phyloP scores from a whole-genome alignment of 768 basidiomycete species.

The Galerina marginata region DNA sequence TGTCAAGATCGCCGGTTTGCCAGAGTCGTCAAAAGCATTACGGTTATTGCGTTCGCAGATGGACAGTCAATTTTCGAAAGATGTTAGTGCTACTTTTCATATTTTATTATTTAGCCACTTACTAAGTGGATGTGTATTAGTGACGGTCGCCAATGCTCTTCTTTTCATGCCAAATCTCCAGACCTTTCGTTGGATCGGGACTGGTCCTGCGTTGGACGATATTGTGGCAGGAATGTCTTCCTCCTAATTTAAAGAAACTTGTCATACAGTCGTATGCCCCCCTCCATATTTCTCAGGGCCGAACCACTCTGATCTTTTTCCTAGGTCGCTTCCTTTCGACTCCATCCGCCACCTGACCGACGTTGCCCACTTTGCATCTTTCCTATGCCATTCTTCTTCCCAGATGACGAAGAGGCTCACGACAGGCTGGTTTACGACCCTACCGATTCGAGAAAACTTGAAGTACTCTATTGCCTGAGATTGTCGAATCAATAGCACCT shows the following conservation, averaged over 20 bases:
- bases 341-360: conserved; percentile 31
- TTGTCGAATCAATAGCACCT: conserved; percentile 22
- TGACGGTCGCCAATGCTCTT: conserved; percentile 40
- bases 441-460: conserved; percentile 16
- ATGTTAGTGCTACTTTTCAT: conserved; percentile 25
- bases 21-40: conserved; percentile 39
- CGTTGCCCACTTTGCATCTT: conserved; percentile 31
- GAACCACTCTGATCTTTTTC: conserved; percentile 2
- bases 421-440: conserved; percentile 24
- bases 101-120: not conserved
- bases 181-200: conserved; percentile 45
- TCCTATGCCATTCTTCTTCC: conserved; percentile 40
- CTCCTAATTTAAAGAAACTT: conserved; percentile 31
- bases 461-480: conserved; percentile 13
- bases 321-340: conserved; percentile 29
- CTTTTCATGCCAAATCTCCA: conserved; percentile 35
- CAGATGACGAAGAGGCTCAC: conserved; percentile 36
- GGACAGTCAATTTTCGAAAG: conserved; percentile 42
- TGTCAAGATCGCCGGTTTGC: conserved; percentile 39
- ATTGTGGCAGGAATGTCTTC: conserved; percentile 35
- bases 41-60: conserved; percentile 40
- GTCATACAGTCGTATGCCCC: conserved; percentile 23
- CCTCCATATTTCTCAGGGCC: not conserved
- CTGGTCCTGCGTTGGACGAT: conserved; percentile 31
- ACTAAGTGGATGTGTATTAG: conserved; percentile 21